Evolutionary conservation across 345 rosid species (phyloP).

Genomic region (Populus nigra): DNA sequence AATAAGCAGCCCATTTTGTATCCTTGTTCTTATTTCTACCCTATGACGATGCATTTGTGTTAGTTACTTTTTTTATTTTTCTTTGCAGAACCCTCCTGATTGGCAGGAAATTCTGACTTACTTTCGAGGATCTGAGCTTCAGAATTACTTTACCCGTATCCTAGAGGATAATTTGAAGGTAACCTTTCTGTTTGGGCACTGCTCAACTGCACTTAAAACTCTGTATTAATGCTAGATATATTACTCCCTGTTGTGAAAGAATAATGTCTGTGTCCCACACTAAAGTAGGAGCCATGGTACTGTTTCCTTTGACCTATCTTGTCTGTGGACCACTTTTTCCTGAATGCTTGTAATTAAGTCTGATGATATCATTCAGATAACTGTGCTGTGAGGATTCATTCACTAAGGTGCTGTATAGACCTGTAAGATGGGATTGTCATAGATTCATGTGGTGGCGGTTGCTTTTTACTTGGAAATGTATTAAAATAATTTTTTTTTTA

Average conservation of each 20-base stretch:
- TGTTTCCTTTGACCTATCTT: not conserved
- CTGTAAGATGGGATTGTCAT: too few species aligned
- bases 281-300: not conserved
- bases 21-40: not conserved
- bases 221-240: not conserved
- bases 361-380: not conserved
- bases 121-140: slow-evolving; percentile 95
- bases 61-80: slow-evolving; percentile 5
- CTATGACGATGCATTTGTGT: not conserved
- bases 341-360: too few species aligned
- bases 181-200: not conserved
- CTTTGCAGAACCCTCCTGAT: slow-evolving; percentile 89
- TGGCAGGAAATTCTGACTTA: slow-evolving; percentile 99
- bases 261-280: not conserved
- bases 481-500: too few species aligned
- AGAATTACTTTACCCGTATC: slow-evolving; percentile 93
- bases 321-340: not conserved
- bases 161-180: slow-evolving; percentile 96
- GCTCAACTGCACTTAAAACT: not conserved
- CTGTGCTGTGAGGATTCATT: not conserved
- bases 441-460: too few species aligned
- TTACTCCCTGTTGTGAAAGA: not conserved
- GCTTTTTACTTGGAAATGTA: too few species aligned
- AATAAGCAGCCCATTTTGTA: not conserved
- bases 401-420: not conserved